Conservation (phyloP, 305 asterid species). For the Salvia sclarea region DNA sequence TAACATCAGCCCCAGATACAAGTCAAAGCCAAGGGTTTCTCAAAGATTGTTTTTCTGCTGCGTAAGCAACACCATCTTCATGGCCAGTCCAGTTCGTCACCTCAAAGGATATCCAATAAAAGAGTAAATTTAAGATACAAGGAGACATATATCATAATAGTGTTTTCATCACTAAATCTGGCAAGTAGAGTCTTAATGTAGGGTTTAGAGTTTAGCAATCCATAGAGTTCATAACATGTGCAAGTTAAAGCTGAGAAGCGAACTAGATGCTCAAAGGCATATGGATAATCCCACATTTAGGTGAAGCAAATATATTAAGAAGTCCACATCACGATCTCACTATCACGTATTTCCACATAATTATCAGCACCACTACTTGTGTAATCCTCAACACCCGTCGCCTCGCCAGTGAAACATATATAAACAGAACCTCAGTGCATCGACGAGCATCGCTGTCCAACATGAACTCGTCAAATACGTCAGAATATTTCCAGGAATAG, state of each 20-base stretch:
- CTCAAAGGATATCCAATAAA: background rate
- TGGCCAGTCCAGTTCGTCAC: background rate
- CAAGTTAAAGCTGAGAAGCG: background rate
- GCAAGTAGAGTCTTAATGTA: background rate
- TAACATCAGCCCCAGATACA: constrained; percentile 1
- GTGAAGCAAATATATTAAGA: too few species aligned
- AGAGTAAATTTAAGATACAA: background rate
- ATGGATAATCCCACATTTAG: too few species aligned
- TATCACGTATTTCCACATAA: too few species aligned
- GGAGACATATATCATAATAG: too few species aligned
- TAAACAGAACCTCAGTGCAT: too few species aligned
- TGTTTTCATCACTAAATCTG: too few species aligned
- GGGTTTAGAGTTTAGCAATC: background rate
- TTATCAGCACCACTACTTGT: too few species aligned
- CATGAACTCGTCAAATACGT: background rate
- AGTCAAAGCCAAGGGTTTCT: background rate
- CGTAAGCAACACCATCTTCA: background rate
- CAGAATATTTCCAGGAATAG: background rate
- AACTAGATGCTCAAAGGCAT: too few species aligned
- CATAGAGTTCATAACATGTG: background rate
- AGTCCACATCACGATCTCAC: too few species aligned
- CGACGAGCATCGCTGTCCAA: background rate
- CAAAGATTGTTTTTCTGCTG: background rate
- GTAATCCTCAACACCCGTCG: too few species aligned
- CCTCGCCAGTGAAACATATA: too few species aligned